These are phyloP conservation scores for Chloroidium sp. DNA, from an alignment of 163 green algal genomes.

Conservation along the genomic window DNA sequence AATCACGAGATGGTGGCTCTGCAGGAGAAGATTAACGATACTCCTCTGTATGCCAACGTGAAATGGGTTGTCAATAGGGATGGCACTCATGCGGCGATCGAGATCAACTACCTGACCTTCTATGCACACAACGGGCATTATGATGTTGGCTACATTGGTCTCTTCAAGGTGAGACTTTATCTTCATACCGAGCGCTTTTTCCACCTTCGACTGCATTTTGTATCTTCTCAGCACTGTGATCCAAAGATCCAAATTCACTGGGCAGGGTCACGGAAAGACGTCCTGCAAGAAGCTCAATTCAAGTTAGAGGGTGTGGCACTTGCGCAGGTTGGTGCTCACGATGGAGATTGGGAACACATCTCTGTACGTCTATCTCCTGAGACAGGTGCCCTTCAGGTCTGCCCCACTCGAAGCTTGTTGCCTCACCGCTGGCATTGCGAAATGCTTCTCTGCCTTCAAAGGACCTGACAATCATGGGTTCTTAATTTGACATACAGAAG, in stretches of 20 bases:
- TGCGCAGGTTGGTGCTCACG: conserved; percentile 21
- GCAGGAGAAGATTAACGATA: conserved; percentile 9
- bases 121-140: conserved; percentile 36
- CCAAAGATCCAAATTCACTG: no score
- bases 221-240: neutral
- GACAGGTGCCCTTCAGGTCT: conserved; percentile 6
- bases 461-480: no score
- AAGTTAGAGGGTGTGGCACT: neutral
- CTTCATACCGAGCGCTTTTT: neutral
- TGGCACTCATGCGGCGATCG: conserved; percentile 19
- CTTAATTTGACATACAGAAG: no score
- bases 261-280: no score
- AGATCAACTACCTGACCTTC: conserved; percentile 37
- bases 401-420: no score
- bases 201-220: neutral
- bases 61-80: conserved; percentile 12
- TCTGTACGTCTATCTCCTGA: conserved; percentile 14
- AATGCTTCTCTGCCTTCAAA: no score
- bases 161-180: neutral
- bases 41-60: conserved; percentile 29
- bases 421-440: no score
- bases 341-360: conserved; percentile 43
- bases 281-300: no score
- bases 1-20: no score
- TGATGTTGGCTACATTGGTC: conserved; percentile 6